phyloP scores from a whole-genome alignment of 805 yeast genomes.

The Ogataea zsoltii region DNA sequence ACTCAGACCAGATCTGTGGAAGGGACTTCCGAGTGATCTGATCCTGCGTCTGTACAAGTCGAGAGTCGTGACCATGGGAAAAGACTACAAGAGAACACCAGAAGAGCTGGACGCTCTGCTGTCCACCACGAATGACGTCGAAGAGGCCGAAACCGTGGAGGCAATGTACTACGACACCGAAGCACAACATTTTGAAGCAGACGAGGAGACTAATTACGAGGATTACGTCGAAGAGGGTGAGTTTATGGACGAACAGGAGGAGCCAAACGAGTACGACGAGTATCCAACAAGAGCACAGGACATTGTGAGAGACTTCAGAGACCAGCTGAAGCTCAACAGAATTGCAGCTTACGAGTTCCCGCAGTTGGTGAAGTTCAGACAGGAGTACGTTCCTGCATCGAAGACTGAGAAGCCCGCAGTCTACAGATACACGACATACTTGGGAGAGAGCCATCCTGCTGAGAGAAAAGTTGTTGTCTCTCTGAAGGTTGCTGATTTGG shows the following conservation, averaged over 20 bases:
- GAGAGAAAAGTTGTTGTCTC: slow-evolving; percentile 67
- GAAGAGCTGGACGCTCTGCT: slow-evolving; percentile 60
- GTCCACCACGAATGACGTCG: slow-evolving; percentile 38
- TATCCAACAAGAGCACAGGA: slow-evolving; percentile 72
- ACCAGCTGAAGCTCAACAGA: slow-evolving; percentile 72
- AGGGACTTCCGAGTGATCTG: slow-evolving; percentile 61
- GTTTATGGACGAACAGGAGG: slow-evolving; percentile 30
- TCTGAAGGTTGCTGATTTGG: slow-evolving; percentile 54
- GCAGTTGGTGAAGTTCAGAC: slow-evolving; percentile 70
- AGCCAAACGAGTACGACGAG: slow-evolving; percentile 61
- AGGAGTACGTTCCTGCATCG: slow-evolving; percentile 57
- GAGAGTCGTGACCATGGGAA: slow-evolving; percentile 54
- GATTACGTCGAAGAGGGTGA: slow-evolving; percentile 38
- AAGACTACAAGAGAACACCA: slow-evolving; percentile 46
- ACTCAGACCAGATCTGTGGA: slow-evolving; percentile 70
- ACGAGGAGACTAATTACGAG: slow-evolving; percentile 42
- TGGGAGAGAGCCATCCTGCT: slow-evolving; percentile 71
- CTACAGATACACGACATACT: slow-evolving; percentile 70
- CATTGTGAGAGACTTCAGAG: slow-evolving; percentile 68
- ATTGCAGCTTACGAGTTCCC: slow-evolving; percentile 94
- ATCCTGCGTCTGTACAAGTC: slow-evolving; percentile 61
- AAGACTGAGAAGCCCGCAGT: slow-evolving; percentile 51
- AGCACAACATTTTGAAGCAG: slow-evolving; percentile 42
- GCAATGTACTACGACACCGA: slow-evolving; percentile 43
- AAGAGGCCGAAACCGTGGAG: slow-evolving; percentile 29